Base-by-base conservation (phyloP, 257 asterid species). In the Penstemon davidsonii region DNA sequence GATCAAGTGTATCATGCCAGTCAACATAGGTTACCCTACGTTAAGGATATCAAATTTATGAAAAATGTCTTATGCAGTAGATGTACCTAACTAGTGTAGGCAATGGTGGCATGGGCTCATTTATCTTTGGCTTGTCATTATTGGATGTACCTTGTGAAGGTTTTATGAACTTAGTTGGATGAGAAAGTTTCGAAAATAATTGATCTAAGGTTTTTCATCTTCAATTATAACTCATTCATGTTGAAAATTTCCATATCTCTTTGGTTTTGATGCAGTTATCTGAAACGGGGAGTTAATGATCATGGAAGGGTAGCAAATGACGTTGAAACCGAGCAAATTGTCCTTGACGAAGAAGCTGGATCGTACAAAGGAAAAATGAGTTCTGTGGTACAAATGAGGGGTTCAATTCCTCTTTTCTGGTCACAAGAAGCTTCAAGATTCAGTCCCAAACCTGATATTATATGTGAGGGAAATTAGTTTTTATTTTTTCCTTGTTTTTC, bases 371-470 rank as follows among this genome's bases (percentile, higher is more conserved):
- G 99, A 62, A 87, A 85, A 79, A 94, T 94, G 99, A 94, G 96
- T 85, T 94, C 97, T 69, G 95, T 94, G 79, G 90, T 91, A 68
- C 99, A 94, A 79, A 87, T 94, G 99, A 90, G 97, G 91, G 99
- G 99, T 76, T 94, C 99, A 68, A 94, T 94, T 76, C 99, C 99
- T 52, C 97, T 94, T 75, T 94, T 94, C 82, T 94, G 99, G 99
- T 94, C 99, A 7, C 99, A 94, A 81, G 97, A 94, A 84, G 96
- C 96, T 74, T 91, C 99, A 69, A 88, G 97, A 85, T 94, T 94
- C 74, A 94, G 99, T 73, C 97, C 99, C 13, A 94, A 94, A 78
- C 99, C 99, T 60, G 99, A 94, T 86, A 94, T 94, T 46, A 94
- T 94, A 62, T 82, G 99, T 94, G 83, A 88, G 94, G 71, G 71